Evolutionary conservation across 176 grass and related monocot species (phyloP).

Genomic region (Oryza punctata): DNA sequence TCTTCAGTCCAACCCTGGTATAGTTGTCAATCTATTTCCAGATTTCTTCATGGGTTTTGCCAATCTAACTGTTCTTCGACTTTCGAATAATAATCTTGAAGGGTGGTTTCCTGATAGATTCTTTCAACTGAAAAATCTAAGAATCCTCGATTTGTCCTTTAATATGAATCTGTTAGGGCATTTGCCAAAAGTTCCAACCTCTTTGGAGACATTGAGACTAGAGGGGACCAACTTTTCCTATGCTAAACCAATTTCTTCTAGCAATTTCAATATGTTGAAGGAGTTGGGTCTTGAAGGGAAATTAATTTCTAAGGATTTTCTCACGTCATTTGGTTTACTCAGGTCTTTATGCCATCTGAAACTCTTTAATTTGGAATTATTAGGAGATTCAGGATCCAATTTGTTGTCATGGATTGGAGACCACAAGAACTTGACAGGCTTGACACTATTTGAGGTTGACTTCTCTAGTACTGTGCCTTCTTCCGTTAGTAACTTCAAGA

Average conservation of each 20-base stretch:
- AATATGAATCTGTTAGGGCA: constrained; percentile 28
- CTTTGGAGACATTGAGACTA: constrained; percentile 15
- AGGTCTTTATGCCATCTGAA: neutral
- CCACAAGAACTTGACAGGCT: neutral
- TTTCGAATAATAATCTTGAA: constrained; percentile 23
- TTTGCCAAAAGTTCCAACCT: constrained; percentile 1
- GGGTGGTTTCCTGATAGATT: constrained; percentile 20
- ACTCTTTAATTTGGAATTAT: neutral
- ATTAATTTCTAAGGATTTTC: neutral
- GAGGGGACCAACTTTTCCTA: neutral
- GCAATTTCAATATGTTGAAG: neutral
- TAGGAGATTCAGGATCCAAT: neutral
- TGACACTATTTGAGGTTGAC: neutral
- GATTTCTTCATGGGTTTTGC: constrained; percentile 21
- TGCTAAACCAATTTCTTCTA: neutral
- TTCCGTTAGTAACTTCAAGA: neutral
- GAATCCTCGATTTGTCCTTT: constrained; percentile 30
- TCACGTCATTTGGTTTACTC: neutral
- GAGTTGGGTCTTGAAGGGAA: constrained; percentile 16
- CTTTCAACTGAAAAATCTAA: constrained; percentile 32
- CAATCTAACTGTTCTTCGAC: constrained; percentile 18
- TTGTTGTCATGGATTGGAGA: constrained; percentile 6
- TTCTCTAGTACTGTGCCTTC: constrained; percentile 3
- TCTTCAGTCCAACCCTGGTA: neutral
- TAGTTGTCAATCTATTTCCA: neutral